Conservation (phyloP, 2,329 filamentous ascomycete species). For the Stachybotrys elegans region DNA sequence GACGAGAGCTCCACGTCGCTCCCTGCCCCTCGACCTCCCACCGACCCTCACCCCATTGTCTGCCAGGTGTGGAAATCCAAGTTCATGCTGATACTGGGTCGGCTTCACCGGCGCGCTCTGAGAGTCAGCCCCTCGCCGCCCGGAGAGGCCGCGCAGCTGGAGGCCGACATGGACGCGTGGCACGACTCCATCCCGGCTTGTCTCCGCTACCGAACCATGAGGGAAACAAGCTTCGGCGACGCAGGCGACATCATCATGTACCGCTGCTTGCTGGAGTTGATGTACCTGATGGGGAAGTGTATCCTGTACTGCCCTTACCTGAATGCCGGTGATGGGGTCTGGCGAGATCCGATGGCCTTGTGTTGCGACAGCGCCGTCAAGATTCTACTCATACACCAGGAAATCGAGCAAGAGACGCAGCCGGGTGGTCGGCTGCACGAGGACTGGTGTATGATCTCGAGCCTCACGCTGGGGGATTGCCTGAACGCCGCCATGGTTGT, state of each 20-base stretch:
- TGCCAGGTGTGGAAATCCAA: slow-evolving; percentile 33
- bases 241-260: slow-evolving; percentile 41
- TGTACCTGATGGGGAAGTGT: slow-evolving; percentile 6
- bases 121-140: slow-evolving; percentile 31
- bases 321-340: slow-evolving; percentile 28
- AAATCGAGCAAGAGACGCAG: slow-evolving; percentile 38
- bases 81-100: slow-evolving; percentile 30
- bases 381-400: slow-evolving; percentile 41
- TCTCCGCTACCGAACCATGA: slow-evolving; percentile 35
- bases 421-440: slow-evolving; percentile 46
- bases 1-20: slow-evolving; percentile 38
- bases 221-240: slow-evolving; percentile 36
- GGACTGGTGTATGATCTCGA: slow-evolving; percentile 49
- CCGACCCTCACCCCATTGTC: slow-evolving; percentile 37
- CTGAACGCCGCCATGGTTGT: slow-evolving; percentile 56
- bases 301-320: slow-evolving; percentile 37
- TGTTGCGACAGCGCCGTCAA: slow-evolving; percentile 38
- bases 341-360: slow-evolving; percentile 10
- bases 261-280: slow-evolving; percentile 41
- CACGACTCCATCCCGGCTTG: slow-evolving; percentile 30
- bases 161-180: slow-evolving; percentile 34
- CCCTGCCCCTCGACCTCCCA: slow-evolving; percentile 35
- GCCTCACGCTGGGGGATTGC: slow-evolving; percentile 51
- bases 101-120: slow-evolving; percentile 37
- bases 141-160: slow-evolving; percentile 25